Evolutionary conservation across 495 filamentous ascomycete genomes (phyloP), one percentile per base, ranked within the genome.

Genomic region (Xylaria intraflava): DNA sequence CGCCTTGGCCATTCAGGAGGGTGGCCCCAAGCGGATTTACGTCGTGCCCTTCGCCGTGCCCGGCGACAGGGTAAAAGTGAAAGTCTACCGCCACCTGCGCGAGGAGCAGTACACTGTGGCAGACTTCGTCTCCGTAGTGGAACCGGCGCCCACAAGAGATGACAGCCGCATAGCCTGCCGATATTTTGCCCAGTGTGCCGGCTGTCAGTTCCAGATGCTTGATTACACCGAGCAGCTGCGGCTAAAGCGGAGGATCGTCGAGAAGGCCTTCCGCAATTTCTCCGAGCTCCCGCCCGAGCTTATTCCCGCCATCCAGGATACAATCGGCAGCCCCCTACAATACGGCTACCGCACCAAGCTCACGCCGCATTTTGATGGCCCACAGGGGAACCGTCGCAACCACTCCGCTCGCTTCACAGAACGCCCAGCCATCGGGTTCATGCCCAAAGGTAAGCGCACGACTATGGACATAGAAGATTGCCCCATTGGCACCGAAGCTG

Each of bases 191-290:
- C 80, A 75, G 47, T 98, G 93, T 67, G 88, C 88, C 0, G 93
- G 93, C 4, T 98, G 93, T 63, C 94, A 97, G 72, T 88, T 96
- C 65, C 93, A 98, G 69, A 96, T 96, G 89, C 81, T 98, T 51
- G 80, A 89, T 38, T 98, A 98, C 69, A 72, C 78, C 26, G 83
- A 88, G 51, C 93, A 98, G 66, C 77, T 98, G 26, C 78, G 74
- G 29, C 86, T 90, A 62, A 98, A 98, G 74, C 83, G 79, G 65
- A 73, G 77, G 44, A 86, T 96, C 49, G 85, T 98, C 26, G 88
- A 93, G 65, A 95, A 92, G 64, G 93, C 94, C 24, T 98, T 87
- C 72, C 77, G 76, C 45, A 90, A 95, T 72, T 98, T 95, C 74
- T 95, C 90, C 11, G 75, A 86, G 20, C 72, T 97, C 4, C 71